Conservation (phyloP, 1,284 basidiomycete species). For the Volvariella volvacea region DNA sequence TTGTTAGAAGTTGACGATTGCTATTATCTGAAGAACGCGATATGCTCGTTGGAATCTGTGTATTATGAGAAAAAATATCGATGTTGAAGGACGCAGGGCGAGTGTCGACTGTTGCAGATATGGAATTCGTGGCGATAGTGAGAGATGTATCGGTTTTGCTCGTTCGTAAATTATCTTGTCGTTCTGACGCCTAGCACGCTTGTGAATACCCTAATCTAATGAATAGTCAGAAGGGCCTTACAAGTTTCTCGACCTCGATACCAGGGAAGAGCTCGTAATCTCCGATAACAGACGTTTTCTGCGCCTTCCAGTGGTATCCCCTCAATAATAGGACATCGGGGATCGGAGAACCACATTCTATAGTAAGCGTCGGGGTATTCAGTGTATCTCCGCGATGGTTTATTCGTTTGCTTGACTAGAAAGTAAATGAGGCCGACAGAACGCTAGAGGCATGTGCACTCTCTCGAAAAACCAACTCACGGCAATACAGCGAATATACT, state of each 20-base stretch:
- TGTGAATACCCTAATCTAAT: neutral
- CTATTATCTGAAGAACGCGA: conserved; percentile 18
- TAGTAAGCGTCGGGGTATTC: conserved; percentile 28
- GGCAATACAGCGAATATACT: conserved; percentile 19
- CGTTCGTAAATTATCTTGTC: conserved; percentile 12
- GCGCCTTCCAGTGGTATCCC: conserved; percentile 21
- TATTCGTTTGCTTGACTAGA: conserved; percentile 40
- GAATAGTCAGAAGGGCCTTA: conserved; percentile 9
- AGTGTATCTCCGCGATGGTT: conserved; percentile 48
- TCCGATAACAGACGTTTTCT: conserved; percentile 12
- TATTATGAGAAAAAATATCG: conserved; percentile 18
- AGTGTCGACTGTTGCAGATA: conserved; percentile 21
- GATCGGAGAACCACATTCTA: conserved; percentile 18
- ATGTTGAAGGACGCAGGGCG: conserved; percentile 20
- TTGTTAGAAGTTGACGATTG: conserved; percentile 18
- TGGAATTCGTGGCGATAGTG: conserved; percentile 14
- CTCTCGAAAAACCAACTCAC: conserved; percentile 16
- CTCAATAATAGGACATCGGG: conserved; percentile 16
- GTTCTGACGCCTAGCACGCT: conserved; percentile 7
- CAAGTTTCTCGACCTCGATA: conserved; percentile 13
- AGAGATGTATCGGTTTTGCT: conserved; percentile 16
- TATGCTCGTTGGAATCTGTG: conserved; percentile 15
- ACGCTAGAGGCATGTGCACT: no score
- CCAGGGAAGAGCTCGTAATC: conserved; percentile 21
- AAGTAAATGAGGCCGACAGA: neutral